Evolutionary conservation across 2,329 filamentous ascomycete species (phyloP), one percentile per base, ranked within the genome.

Genomic region (Rhynchosporium agropyri): DNA sequence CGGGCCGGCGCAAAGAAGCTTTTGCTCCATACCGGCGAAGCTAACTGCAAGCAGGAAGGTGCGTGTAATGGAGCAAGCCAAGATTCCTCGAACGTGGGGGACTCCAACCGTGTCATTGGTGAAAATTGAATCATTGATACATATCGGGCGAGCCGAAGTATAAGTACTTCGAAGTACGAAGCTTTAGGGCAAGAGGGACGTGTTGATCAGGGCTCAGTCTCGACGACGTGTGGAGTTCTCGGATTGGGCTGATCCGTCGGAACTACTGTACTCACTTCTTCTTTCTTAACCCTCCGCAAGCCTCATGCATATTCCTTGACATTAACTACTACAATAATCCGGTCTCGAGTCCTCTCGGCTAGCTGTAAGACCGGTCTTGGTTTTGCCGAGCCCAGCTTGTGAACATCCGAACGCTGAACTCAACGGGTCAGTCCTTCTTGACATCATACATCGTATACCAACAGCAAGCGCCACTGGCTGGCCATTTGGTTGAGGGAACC

Each of bases 31-130:
- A 15, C 28, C 45, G 53, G 53, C 49, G 40, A 28, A 46, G 20
- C 63, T 62, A 65, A 62, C 63, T 45, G 42, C 38, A 58, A 58
- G n/a, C 20, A 55, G 63, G 63, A 51, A 62, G 60, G 63, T 62
- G 50, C 13, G 15, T 45, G 33, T 3, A 10, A 29, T 40, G 45
- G 42, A 57, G 20, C 20, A 26, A 26, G 28, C 38, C 33, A 8
- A 29, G 31, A 29, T 48, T 42, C 43, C 6, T 15, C 40, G 51
- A 60, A 42, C 63, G 63, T 65, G 63, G 63, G 59, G 45, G 42
- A 53, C 38, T 12, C 13, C n/a, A 33, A 49, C 12, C 12, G 13
- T 51, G 5, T 60, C 56, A 65, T 65, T 65, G 63, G 63, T 20
- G 20, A 20, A 20, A 1, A 20, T 20, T 20, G 20, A 20, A 20